Evolutionary conservation across 208 protist species (phyloP), one percentile per base, ranked within the genome.

Genomic region (Porcisia hertigi): DNA sequence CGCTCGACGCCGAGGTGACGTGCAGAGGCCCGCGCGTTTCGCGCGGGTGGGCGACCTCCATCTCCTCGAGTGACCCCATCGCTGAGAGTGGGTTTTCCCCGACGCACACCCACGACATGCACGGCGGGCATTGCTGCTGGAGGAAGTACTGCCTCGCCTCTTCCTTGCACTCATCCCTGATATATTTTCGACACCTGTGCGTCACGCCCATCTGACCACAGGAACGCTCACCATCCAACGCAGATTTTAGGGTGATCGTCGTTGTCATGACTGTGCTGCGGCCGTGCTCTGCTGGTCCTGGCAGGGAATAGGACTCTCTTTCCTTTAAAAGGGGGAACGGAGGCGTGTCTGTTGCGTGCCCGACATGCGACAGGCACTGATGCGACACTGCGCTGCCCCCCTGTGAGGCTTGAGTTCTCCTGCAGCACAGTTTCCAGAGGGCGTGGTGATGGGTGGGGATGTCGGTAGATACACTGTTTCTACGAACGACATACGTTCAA

Each of bases 131-230:
- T 41, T 74, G 73, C 53, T 82, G 77, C 72, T 58, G 47, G 0
- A 82, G 52, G 34, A 82, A 82, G 66, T 73, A 74, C 66, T 69
- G 57, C 34, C 65, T 45, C 67, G 69, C 23, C 66, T 76, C 65
- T 69, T 82, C 77, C 45, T 76, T 57, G 58, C 59, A 69, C 47
- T 55, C 57, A 39, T 76, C 66, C 20, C 54, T n/a, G 52, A 82
- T 82, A 67, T 47, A 82, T 49, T 60, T 59, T 30, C 77, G 72
- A 52, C 71, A 82, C 49, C 77, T 65, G 23, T 76, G 65, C n/a
- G 77, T 77, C 53, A 82, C 77, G 3, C 70, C 45, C 43, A 76
- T n/a, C 30, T 54, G n/a, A 12, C 72, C 9, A 16, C 8, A 30
- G 8, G 47, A 0, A n/a, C 41, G 16, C 8, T 2, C 4, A 9